A percentile compares a stretch with the other conserved stretches of the same genome.
These are phyloP conservation scores for Ustilago trichophora DNA, from an alignment of 1,284 basidiomycete species.

Conservation along the genomic window DNA sequence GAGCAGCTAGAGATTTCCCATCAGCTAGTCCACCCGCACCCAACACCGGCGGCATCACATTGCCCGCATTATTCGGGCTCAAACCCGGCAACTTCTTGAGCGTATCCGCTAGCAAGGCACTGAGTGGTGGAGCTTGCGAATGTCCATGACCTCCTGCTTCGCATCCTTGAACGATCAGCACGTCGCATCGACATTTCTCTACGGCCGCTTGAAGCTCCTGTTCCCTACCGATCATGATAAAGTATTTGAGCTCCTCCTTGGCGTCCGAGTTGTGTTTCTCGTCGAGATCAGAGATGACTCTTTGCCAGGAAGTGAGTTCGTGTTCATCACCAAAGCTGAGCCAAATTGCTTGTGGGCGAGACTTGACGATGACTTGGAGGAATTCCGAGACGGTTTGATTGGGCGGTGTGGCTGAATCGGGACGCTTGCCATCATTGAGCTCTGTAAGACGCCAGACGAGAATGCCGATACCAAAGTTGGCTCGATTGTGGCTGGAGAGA, in stretches of 20 bases:
- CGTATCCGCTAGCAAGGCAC: constrained; percentile 36
- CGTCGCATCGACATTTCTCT: constrained; percentile 48
- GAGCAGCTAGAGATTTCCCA: constrained; percentile 47
- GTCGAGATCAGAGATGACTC: constrained; percentile 42
- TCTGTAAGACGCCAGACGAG: constrained; percentile 58
- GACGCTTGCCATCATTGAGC: constrained; percentile 38
- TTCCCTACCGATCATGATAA: constrained; percentile 54
- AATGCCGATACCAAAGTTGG: constrained; percentile 60
- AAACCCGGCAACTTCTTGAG: constrained; percentile 13
- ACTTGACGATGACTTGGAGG: constrained; percentile 46
- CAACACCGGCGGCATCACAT: constrained; percentile 35
- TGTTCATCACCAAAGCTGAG: constrained; percentile 56
- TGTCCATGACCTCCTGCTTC: constrained; percentile 63
- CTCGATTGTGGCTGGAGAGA: constrained; percentile 8
- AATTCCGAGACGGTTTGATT: constrained; percentile 25
- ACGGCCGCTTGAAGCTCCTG: constrained; percentile 48
- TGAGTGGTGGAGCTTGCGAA: constrained; percentile 53
- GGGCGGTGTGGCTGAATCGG: constrained; percentile 1
- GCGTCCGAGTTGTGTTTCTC: constrained; percentile 28
- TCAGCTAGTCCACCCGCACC: constrained; percentile 59
- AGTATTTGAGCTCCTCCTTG: constrained; percentile 38
- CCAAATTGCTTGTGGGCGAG: constrained; percentile 56
- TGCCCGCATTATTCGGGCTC: constrained; percentile 23
- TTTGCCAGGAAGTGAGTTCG: constrained; percentile 48
- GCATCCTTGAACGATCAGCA: constrained; percentile 55